These are phyloP conservation scores for Apocynum venetum DNA, from an alignment of 257 asterid species.

Conservation along the genomic window DNA sequence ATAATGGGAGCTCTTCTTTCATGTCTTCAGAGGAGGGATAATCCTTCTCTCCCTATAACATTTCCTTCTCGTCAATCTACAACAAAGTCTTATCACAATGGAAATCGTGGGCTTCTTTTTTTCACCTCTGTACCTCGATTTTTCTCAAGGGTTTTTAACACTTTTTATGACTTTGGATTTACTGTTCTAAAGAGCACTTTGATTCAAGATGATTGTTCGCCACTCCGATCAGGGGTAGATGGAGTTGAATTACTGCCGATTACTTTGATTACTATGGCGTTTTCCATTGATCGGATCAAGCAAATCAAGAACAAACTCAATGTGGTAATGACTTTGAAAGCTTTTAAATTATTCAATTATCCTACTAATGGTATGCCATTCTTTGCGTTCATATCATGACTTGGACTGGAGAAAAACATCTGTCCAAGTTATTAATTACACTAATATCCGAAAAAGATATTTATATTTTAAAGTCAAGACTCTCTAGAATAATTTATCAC, in stretches of 20 bases:
- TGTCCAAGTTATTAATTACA: no score
- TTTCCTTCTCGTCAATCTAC: constrained; percentile 36
- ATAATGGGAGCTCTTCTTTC: constrained; percentile 80
- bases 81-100: background rate
- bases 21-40: constrained; percentile 52
- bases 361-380: no score
- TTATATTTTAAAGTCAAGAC: no score
- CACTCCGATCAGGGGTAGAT: constrained; percentile 56
- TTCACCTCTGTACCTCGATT: constrained; percentile 2
- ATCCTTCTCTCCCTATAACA: constrained; percentile 47
- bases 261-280: constrained; percentile 33
- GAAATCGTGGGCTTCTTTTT: no score
- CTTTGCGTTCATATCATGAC: no score
- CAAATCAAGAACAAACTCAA: constrained; percentile 49
- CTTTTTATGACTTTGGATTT: constrained; percentile 56
- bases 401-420: no score
- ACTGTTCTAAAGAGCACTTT: constrained; percentile 48
- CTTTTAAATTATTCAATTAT: no score
- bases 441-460: no score
- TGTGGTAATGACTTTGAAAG: constrained; percentile 29
- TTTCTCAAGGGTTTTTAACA: constrained; percentile 24
- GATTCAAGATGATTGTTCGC: constrained; percentile 43
- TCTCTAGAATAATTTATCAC: no score
- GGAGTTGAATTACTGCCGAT: constrained; percentile 59
- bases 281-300: constrained; percentile 48